Conservation (phyloP, 768 basidiomycete genomes). For the Termitomyces sp. region DNA sequence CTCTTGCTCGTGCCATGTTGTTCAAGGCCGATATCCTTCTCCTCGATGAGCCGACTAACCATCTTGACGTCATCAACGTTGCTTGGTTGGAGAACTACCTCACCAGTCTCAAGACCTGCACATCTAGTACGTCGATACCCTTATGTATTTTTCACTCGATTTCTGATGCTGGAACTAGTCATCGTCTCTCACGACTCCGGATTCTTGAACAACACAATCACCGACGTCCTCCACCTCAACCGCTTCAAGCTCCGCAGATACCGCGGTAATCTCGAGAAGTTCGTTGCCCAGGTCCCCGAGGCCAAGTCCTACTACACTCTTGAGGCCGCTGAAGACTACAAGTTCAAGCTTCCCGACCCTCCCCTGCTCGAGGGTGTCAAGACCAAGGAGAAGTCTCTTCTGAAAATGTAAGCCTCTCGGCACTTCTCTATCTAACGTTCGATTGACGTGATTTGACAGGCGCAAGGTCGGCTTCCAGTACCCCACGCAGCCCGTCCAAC, state of each 20-base stretch:
- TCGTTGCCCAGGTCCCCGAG: conserved; percentile 93
- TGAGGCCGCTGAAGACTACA: conserved; percentile 94
- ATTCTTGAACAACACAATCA: conserved; percentile 98
- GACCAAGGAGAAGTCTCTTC: conserved; percentile 96
- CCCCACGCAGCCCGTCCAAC: conserved; percentile 79
- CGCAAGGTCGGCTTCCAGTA: conserved; percentile 98
- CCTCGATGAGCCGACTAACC: conserved; percentile 96
- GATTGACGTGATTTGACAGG: conserved; percentile 19
- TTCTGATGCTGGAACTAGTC: conserved; percentile 38
- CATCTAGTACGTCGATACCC: conserved; percentile 61
- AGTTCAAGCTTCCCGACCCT: conserved; percentile 96
- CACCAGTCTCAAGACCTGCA: conserved; percentile 81
- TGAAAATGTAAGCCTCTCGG: conserved; percentile 69
- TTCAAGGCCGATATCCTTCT: conserved; percentile 98
- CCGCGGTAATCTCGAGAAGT: conserved; percentile 91
- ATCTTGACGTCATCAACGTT: conserved; percentile 95
- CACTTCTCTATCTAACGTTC: not conserved
- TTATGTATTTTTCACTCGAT: not conserved
- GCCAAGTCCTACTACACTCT: conserved; percentile 98
- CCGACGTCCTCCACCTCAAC: conserved; percentile 95
- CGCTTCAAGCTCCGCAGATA: conserved; percentile 97
- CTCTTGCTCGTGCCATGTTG: conserved; percentile 93
- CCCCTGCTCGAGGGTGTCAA: conserved; percentile 99
- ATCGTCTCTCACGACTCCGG: conserved; percentile 97
- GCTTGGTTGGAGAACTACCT: conserved; percentile 97